Conservation (phyloP, 352 stramenopile genomes). For the Peronospora farinosa region DNA sequence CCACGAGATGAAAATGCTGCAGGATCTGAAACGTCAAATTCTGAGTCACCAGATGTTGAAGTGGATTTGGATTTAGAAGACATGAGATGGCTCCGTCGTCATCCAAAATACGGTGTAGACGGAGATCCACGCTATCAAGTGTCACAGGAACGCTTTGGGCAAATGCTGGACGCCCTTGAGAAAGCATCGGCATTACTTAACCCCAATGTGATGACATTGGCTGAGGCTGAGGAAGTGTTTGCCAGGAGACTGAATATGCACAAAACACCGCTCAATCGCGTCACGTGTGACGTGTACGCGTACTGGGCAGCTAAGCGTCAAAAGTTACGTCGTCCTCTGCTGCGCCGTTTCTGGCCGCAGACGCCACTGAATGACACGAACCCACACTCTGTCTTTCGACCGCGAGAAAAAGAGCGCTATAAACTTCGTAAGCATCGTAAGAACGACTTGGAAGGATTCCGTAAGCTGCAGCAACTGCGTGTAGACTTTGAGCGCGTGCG, state of each 20-base stretch:
- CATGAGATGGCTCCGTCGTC: conserved; percentile 79
- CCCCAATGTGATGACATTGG: conserved; percentile 63
- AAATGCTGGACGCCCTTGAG: conserved; percentile 86
- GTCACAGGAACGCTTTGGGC: conserved; percentile 50
- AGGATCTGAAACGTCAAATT: conserved; percentile 18
- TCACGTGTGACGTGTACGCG: conserved; percentile 85
- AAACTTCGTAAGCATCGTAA: conserved; percentile 94
- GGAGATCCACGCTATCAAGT: conserved; percentile 77
- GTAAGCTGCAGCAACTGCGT: conserved; percentile 90
- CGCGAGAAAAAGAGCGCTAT: conserved; percentile 95
- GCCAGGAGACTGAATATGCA: conserved; percentile 51
- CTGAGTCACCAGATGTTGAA: conserved; percentile 50
- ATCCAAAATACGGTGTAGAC: conserved; percentile 78
- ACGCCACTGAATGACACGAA: conserved; percentile 97
- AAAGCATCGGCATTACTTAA: conserved; percentile 79
- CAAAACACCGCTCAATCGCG: conserved; percentile 67
- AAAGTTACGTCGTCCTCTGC: conserved; percentile 87
- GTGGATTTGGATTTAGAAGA: conserved; percentile 78
- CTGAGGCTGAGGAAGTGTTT: conserved; percentile 71
- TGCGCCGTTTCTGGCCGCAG: conserved; percentile 94
- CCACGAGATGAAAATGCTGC: conserved; percentile 28
- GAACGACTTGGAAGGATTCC: conserved; percentile 94
- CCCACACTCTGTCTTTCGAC: conserved; percentile 96
- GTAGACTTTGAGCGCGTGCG: conserved; percentile 91
- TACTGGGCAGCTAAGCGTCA: conserved; percentile 95